phyloP scores from a whole-genome alignment of 257 asterid species.

The Solanum tarapatanum region DNA sequence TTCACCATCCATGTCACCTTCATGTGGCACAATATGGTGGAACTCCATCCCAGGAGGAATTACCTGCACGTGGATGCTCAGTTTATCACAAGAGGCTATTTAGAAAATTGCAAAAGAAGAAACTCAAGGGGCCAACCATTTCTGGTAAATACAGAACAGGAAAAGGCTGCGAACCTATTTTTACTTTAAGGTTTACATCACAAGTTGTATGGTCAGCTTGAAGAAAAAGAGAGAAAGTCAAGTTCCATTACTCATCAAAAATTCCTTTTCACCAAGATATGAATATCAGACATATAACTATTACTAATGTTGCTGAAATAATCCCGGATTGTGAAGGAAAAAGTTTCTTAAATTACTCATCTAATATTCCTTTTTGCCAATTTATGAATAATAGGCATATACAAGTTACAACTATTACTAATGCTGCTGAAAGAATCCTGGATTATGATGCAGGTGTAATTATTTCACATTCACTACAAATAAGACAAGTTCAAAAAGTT shows the following conservation, averaged over 20 bases:
- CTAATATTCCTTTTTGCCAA: neutral
- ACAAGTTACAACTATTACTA: neutral
- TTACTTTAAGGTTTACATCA: neutral
- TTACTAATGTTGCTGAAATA: neutral
- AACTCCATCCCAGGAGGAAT: slow-evolving; percentile 99
- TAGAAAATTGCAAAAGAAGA: neutral
- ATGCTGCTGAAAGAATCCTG: neutral
- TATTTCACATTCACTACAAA: neutral
- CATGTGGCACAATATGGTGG: slow-evolving; percentile 91
- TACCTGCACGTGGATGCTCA: slow-evolving; percentile 42
- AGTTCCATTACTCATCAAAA: neutral
- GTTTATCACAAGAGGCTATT: slow-evolving; percentile 11
- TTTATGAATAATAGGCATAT: neutral
- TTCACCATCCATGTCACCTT: slow-evolving; percentile 83
- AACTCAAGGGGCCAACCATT: neutral
- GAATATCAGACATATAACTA: neutral
- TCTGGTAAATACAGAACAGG: neutral
- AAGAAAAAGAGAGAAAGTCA: neutral
- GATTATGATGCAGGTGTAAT: neutral
- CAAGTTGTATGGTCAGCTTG: neutral
- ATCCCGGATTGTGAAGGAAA: neutral
- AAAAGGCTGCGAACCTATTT: neutral
- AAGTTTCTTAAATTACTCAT: neutral
- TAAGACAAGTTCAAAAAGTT: neutral
- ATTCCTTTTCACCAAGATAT: neutral